These are phyloP conservation scores for Leucocoprinus sp. DNA, from an alignment of 768 basidiomycete species.

Conservation along the genomic window DNA sequence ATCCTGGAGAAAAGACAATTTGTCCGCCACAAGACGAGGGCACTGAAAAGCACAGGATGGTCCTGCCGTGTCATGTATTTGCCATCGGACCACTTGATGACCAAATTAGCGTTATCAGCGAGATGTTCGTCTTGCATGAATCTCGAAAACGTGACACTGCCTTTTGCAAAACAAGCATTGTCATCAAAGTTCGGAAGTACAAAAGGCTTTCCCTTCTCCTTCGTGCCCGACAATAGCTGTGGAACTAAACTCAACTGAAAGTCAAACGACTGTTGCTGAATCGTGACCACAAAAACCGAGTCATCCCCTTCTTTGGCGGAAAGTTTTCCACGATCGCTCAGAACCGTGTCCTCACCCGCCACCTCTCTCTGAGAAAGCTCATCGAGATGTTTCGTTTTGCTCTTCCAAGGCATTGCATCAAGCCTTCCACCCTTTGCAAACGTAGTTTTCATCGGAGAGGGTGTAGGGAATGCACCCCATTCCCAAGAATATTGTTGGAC, in stretches of 20 bases:
- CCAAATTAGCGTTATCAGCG: conserved; percentile 54
- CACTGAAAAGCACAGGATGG: conserved; percentile 66
- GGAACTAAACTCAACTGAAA: conserved; percentile 71
- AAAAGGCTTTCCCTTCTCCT: conserved; percentile 17
- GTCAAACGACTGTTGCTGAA: conserved; percentile 49
- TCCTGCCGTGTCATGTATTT: conserved; percentile 73
- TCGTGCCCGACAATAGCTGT: conserved; percentile 16
- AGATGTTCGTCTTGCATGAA: conserved; percentile 62
- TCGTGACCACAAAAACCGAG: conserved; percentile 53
- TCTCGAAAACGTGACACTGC: conserved; percentile 52
- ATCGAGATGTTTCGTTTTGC: conserved; percentile 23
- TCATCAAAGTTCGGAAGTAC: conserved; percentile 41
- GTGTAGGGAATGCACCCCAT: conserved; percentile 86
- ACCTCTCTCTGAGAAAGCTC: conserved; percentile 16
- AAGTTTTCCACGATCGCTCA: conserved; percentile 2
- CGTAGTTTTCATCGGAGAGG: conserved; percentile 52
- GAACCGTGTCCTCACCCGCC: conserved; percentile 21
- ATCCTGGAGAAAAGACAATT: conserved; percentile 18
- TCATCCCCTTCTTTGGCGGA: conserved; percentile 37
- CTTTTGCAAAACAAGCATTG: conserved; percentile 48
- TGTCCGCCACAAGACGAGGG: conserved; percentile 64
- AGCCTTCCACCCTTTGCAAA: conserved; percentile 41
- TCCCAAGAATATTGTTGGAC: conserved; percentile 85
- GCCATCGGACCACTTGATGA: conserved; percentile 59
- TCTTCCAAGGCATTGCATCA: conserved; percentile 18